Evolutionary conservation across 164 flowering plant species (phyloP).

Genomic region (Tinospora cordifolia): DNA sequence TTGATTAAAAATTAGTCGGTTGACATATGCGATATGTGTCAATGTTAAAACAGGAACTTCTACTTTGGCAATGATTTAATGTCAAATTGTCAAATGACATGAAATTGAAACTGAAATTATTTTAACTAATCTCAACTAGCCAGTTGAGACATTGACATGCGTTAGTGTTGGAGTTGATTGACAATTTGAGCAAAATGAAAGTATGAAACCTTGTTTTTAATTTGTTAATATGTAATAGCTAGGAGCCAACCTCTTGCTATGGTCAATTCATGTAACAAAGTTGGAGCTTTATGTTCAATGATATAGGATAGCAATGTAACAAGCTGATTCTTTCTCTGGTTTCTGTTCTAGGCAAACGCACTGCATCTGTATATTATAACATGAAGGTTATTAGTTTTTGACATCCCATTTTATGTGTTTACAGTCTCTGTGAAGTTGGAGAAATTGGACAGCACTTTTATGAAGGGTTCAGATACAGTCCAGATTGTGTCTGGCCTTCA

Average conservation of each 20-base stretch:
- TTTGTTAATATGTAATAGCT: neutral
- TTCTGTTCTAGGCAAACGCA: neutral
- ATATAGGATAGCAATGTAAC: neutral
- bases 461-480: constrained; percentile 28
- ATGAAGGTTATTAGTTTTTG: constrained; percentile 12
- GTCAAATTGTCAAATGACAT: neutral
- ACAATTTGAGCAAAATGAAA: neutral
- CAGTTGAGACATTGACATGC: neutral
- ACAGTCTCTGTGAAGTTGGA: constrained; percentile 63
- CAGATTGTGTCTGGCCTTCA: constrained; percentile 49
- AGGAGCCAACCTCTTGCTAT: neutral
- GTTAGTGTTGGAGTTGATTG: neutral
- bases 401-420: constrained; percentile 19
- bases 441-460: constrained; percentile 29
- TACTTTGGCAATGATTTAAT: neutral
- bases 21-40: too few relatives aligned
- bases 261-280: neutral
- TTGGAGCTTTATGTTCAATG: neutral
- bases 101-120: neutral
- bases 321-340: neutral
- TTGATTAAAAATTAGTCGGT: too few relatives aligned
- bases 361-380: neutral
- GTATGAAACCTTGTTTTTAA: neutral
- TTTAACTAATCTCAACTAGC: neutral
- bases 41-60: too few relatives aligned